Evolutionary conservation across 2,329 filamentous ascomycete genomes (phyloP), one percentile per base, ranked within the genome.

Genomic region (Hawksworthiomyces lignivorus): DNA sequence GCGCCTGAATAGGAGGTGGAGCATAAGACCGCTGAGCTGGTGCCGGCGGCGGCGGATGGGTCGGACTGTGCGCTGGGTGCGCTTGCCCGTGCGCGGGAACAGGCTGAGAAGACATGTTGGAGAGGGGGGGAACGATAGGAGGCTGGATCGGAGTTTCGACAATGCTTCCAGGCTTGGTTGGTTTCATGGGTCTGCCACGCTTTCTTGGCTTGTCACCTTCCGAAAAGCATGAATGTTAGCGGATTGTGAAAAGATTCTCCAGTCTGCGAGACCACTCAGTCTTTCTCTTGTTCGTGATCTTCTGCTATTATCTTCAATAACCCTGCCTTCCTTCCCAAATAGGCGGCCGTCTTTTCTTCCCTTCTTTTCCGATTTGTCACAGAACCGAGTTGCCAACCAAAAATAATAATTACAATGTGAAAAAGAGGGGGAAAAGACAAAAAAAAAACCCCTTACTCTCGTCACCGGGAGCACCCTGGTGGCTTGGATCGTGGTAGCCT

Each of bases 181-280:
- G 38, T 68, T 82, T 83, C 63, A 80, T 77, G 50, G 73, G 72
- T 64, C 76, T 75, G 54, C 70, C 73, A 63, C 75, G 70, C 60
- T 80, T 80, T 59, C 68, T 68, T 32, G 70, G 67, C 50, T 70
- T 69, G 50, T 69, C 62, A 61, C 67, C 72, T 52, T 49, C 51
- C 51, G 36, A 18, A 33, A 41, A 54, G 48, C n/a, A n/a, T n/a
- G n/a, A n/a, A n/a, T n/a, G n/a, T n/a, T n/a, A n/a, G n/a, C n/a
- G n/a, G n/a, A n/a, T n/a, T n/a, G n/a, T n/a, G 54, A 51, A 56
- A 53, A 56, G 52, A 54, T n/a, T n/a, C n/a, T n/a, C n/a, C n/a
- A n/a, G n/a, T n/a, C n/a, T n/a, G n/a, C n/a, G 12, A 26, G 24
- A 8, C 24, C 24, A 12, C 12, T 26, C 24, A 8, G 24, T 12